Base-by-base conservation (phyloP, 1,284 basidiomycete species). In the Farysia itapuensis region DNA sequence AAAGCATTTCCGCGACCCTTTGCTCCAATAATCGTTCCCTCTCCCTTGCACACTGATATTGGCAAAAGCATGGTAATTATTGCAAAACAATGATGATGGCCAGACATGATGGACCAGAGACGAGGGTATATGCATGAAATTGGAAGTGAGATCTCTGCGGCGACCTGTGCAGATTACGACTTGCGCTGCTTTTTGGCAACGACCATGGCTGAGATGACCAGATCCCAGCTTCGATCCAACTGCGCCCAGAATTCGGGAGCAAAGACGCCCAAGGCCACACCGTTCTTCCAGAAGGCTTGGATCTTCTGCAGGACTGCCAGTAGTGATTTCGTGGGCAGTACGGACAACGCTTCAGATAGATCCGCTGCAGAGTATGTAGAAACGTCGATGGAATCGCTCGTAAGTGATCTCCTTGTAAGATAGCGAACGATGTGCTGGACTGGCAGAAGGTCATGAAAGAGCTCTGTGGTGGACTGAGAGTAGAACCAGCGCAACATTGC, bases 1-100 rank as follows among this genome's bases (percentile, higher is more conserved):
- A 59, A 74, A 74, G 50, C 73, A 75, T 36, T 75, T 70, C 67
- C 52, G 73, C 13, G 73, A 74, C 38, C 70, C 67, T 9, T 60
- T 74, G 11, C 46, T 75, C 23, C 73, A 75, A 60, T 75, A 58
- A 35, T 19, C 34, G 19, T 20, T 22, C 6, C 34, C 20, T 9
- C 13, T 20, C 34, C 21, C 34, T 35, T 33, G 31, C 18, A 33
- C 8, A 33, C 8, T 33, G 9, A 28, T 28, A 11, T 28, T 11
- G 13, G 13, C 12, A 9, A 16, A 13, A 16, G 23, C 25, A 9
- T 37, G 21, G 35, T 24, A 11, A 7, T 15, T 16, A 28, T 28
- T 28, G 25, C 25, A 28, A 32, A 32, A 9, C 30, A 32, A 11
- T 32, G 30, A 16, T 16, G n/a, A n/a, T n/a, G n/a, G n/a, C n/a